Evolutionary conservation across 2,329 filamentous ascomycete species (phyloP), one percentile per base, ranked within the genome.

Genomic region (Penicillium sp.): DNA sequence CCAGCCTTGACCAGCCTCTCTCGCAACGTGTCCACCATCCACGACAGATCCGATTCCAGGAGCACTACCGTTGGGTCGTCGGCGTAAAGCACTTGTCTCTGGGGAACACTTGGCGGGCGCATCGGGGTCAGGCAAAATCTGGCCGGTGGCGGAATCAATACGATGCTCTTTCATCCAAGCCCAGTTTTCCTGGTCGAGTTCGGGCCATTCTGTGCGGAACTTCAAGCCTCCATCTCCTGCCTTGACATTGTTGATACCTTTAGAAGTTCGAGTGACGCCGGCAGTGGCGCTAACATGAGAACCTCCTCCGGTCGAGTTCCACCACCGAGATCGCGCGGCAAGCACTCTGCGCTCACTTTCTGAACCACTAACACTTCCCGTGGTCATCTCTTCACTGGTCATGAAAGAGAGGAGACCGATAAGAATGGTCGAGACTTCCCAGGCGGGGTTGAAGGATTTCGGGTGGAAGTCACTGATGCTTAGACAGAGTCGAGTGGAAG

Each of bases 331-430:
- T 61, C 90, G 84, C 25, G 84, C 82, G 0, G 94, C 92, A 50
- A 92, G 86, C 68, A 88, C 84, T 73, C 86, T 89, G 60, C 93
- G 86, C 80, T 97, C 93, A 4, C 84, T 80, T 50, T 90, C 85
- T 0, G 86, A 89, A 19, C 88, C 90, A 6, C 88, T 88, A 31
- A 99, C 86, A 31, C 89, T 93, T 2, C 94, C 94, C 0, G 94
- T 97, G 0, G 94, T 99, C 89, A 97, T 97, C 79, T 99, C 94
- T 72, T 99, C 93, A 64, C 90, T 91, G 2, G 93, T 97, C 94
- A 99, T 99, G 77, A 99, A 99, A 40, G 90, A 95, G 62, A 97
- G 81, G 29, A 99, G 84, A 10, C 94, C 94, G 55, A 96, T 95
- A 17, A 99, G 81, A 63, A 99, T 99, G 0, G 94, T 99, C 54